Conservation (phyloP, 306 rosid genomes). For the Sesbania bispinosa region DNA sequence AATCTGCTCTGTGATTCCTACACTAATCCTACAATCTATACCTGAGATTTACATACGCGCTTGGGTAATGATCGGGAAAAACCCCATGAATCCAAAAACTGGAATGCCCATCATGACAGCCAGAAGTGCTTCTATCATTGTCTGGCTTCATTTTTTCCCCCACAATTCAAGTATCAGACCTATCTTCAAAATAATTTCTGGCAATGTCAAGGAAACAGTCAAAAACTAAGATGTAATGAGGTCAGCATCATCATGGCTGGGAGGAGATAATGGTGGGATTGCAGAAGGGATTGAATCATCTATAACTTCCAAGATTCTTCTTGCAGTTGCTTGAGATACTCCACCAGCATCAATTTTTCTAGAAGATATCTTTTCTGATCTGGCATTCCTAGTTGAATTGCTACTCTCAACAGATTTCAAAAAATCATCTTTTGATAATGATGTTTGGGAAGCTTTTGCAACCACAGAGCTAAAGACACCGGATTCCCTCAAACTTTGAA, state of each 20-base stretch:
- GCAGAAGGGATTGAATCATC: conserved; percentile 49
- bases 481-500: conserved; percentile 78
- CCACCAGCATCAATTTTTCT: conserved; percentile 57
- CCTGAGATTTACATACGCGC: conserved; percentile 70
- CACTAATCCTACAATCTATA: conserved; percentile 51
- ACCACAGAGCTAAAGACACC: conserved; percentile 65
- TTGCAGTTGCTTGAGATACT: conserved; percentile 52
- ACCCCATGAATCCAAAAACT: conserved; percentile 33
- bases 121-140: conserved; percentile 38
- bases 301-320: conserved; percentile 64
- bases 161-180: conserved; percentile 22
- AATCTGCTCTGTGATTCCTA: conserved; percentile 43
- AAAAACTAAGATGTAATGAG: conserved; percentile 16
- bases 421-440: conserved; percentile 57
- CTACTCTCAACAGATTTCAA: conserved; percentile 66
- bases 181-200: conserved; percentile 33
- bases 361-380: conserved; percentile 43
- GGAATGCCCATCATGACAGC: conserved; percentile 32
- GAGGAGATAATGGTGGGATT: conserved; percentile 82
- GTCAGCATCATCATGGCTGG: conserved; percentile 39
- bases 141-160: conserved; percentile 17
- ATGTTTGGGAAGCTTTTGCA: conserved; percentile 57
- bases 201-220: conserved; percentile 21
- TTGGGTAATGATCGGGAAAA: conserved; percentile 84
- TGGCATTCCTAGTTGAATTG: conserved; percentile 53